phyloP scores from a whole-genome alignment of 768 basidiomycete genomes.

The Lactifluus piperatus region DNA sequence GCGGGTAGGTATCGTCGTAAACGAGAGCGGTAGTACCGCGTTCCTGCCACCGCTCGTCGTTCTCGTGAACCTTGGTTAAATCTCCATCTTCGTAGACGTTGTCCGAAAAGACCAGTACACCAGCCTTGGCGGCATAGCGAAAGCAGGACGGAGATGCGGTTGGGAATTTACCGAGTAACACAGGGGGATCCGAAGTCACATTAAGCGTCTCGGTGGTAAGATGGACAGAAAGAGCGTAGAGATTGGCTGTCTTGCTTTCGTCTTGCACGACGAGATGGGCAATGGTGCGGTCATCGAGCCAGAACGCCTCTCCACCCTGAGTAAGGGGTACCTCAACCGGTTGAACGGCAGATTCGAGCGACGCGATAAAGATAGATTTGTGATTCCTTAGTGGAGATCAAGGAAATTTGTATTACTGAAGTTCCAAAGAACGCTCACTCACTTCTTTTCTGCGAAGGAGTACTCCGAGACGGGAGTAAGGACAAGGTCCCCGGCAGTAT shows the following conservation, averaged over 20 bases:
- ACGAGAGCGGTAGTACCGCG: constrained; percentile 59
- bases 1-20: constrained; percentile 39
- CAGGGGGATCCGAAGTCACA: constrained; percentile 30
- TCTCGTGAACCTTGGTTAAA: constrained; percentile 54
- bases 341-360: constrained; percentile 42
- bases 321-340: constrained; percentile 52
- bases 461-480: constrained; percentile 59
- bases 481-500: constrained; percentile 58
- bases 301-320: constrained; percentile 69
- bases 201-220: constrained; percentile 32
- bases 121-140: constrained; percentile 46
- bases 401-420: background rate
- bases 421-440: constrained; percentile 24
- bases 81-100: constrained; percentile 71
- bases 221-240: constrained; percentile 53
- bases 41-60: constrained; percentile 64
- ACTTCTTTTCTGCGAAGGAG: constrained; percentile 70
- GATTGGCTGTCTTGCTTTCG: constrained; percentile 38
- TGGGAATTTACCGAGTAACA: constrained; percentile 56
- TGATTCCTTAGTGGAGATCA: constrained; percentile 42
- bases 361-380: constrained; percentile 56
- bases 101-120: constrained; percentile 76
- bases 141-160: constrained; percentile 64
- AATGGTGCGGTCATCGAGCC: constrained; percentile 65
- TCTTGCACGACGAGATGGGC: constrained; percentile 55